Conservation (phyloP, 495 filamentous ascomycete genomes). For the Immersiella caudata region DNA sequence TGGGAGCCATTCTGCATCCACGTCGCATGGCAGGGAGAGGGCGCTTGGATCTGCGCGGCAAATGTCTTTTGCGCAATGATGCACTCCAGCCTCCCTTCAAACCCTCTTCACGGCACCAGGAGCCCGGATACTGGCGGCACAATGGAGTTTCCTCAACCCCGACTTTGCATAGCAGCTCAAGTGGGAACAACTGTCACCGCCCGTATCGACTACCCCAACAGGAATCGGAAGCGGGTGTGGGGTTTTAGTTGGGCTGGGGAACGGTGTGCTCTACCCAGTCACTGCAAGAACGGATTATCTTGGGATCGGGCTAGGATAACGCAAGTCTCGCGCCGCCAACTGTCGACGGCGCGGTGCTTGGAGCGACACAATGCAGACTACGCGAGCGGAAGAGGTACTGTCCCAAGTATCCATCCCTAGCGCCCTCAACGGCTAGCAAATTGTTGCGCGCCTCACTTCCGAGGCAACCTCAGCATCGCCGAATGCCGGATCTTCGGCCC, state of each 20-base stretch:
- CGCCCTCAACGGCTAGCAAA: too few relatives aligned
- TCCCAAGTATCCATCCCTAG: background rate
- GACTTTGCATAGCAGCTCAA: background rate
- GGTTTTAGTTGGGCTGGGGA: background rate
- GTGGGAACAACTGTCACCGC: background rate
- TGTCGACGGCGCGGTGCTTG: background rate
- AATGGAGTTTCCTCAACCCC: background rate
- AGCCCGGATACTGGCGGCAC: background rate
- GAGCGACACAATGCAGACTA: background rate
- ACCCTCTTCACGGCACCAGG: background rate
- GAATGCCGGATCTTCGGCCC: too few relatives aligned
- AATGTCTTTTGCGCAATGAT: background rate
- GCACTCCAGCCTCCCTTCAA: background rate
- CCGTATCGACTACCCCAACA: background rate
- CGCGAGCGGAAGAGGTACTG: background rate
- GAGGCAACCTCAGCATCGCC: too few relatives aligned
- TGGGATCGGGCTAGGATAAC: background rate
- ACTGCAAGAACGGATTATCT: background rate
- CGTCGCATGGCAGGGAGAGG: background rate
- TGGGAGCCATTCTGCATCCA: background rate
- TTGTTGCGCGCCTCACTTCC: too few relatives aligned
- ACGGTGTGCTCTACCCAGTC: background rate
- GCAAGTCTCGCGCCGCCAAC: background rate
- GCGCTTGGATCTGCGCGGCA: background rate
- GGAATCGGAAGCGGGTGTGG: conserved; percentile 2